Evolutionary conservation across 345 rosid genomes (phyloP), one percentile per base, ranked within the genome.

Genomic region (rapeseed (Brassica napus)): DNA sequence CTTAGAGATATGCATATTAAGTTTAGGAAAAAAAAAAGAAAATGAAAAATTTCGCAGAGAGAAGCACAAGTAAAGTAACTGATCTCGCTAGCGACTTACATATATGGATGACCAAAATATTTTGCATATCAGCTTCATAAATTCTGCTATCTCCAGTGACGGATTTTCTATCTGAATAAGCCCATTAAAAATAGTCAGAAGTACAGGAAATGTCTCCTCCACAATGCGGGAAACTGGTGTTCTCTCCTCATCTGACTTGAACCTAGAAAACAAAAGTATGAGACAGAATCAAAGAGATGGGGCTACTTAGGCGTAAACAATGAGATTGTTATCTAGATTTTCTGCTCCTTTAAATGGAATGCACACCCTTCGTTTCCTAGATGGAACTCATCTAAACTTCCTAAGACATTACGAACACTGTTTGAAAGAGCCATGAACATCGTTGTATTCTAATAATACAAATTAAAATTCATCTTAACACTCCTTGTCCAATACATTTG

Each of bases 181-280:
- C 82, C 85, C 84, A 76, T 75, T 89, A 77, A 96, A 96, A 54
- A 96, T 92, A 78, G 73, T 88, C 73, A 93, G 82, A 68, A 96
- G 89, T 84, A 84, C 88, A 73, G 92, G 90, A 85, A 93, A 96
- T 61, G 97, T 93, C 86, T 89, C 97, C 62, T 89, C 94, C 71
- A 93, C 97, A 76, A 93, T 89, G 78, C 60, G 94, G 71, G 83
- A 78, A 86, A 93, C 95, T 0, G 98, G 98, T 49, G 87, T 83
- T 86, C 99, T 89, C 85, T 96, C 99, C 76, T 93, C 97, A 57
- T 93, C 99, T 14, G 99, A 90, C 88, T 96, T 93, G 89, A 89
- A 93, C 94, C 99, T 96, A 79, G 28, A 77, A 79, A 3, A 68
- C 69, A n/a, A 66, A 73, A 66, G 44, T 39, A 72, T 59, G 69